These are phyloP conservation scores for Glaciozyma antarctica DNA, from an alignment of 768 basidiomycete genomes.

Conservation along the genomic window DNA sequence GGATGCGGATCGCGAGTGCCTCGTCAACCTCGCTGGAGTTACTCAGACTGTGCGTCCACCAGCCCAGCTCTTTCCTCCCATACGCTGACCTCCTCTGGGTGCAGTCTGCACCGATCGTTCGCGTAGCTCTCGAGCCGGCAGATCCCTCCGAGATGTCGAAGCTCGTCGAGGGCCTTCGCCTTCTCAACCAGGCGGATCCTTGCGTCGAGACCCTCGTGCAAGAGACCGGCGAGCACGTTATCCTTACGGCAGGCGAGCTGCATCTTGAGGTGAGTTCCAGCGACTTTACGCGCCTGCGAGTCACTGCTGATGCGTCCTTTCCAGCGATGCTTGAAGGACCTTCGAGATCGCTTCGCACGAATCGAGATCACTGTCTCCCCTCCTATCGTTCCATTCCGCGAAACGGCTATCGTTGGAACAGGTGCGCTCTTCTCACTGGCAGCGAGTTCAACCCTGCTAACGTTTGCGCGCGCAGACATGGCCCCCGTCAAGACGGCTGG, in stretches of 20 bases:
- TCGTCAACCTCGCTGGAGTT: slow-evolving; percentile 74
- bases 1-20: slow-evolving; percentile 46
- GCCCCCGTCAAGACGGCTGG: slow-evolving; percentile 62
- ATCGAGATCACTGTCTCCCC: slow-evolving; percentile 88
- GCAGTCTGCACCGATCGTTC: slow-evolving; percentile 80
- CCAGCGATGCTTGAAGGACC: slow-evolving; percentile 87
- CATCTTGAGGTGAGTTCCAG: slow-evolving; percentile 68
- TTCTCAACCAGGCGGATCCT: slow-evolving; percentile 89
- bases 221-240: slow-evolving; percentile 93
- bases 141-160: slow-evolving; percentile 71
- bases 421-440: slow-evolving; percentile 45
- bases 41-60: slow-evolving; percentile 49
- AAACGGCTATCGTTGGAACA: slow-evolving; percentile 72
- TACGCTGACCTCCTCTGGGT: not conserved
- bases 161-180: slow-evolving; percentile 71
- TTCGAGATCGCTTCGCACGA: slow-evolving; percentile 88
- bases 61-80: not conserved
- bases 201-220: slow-evolving; percentile 97
- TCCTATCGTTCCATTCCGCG: slow-evolving; percentile 94
- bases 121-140: slow-evolving; percentile 83
- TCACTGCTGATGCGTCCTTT: not conserved
- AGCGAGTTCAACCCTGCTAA: not conserved
- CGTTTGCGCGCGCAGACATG: slow-evolving; percentile 59
- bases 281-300: not conserved
- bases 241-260: slow-evolving; percentile 87